Conservation (phyloP, 2,329 filamentous ascomycete species). For the Calycina marina region DNA sequence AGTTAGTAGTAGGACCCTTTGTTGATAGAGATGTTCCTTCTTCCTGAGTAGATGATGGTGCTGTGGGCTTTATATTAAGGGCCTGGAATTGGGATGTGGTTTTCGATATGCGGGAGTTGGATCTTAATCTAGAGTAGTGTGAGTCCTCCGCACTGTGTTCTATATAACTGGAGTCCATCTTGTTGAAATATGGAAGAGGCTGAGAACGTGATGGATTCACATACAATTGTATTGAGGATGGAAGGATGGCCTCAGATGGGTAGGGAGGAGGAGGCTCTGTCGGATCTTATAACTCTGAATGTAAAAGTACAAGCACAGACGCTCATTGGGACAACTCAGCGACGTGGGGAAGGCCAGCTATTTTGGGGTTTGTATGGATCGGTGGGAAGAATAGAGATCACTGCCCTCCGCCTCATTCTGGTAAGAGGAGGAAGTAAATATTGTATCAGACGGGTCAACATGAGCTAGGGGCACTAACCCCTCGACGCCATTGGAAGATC, state of each 20-base stretch:
- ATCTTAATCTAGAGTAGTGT: slow-evolving; percentile 21
- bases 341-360: slow-evolving; percentile 15
- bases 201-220: slow-evolving; percentile 20
- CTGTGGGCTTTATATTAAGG: slow-evolving; percentile 15
- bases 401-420: slow-evolving; percentile 17
- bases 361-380: slow-evolving; percentile 18
- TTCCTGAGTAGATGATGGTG: slow-evolving; percentile 9
- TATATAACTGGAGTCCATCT: slow-evolving; percentile 22
- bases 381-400: slow-evolving; percentile 15
- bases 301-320: not conserved
- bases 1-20: slow-evolving; percentile 9
- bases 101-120: slow-evolving; percentile 20
- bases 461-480: not conserved
- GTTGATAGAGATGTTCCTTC: slow-evolving; percentile 9
- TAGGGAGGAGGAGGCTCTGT: slow-evolving; percentile 4
- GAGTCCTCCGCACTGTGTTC: slow-evolving; percentile 19
- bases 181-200: slow-evolving; percentile 9
- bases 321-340: slow-evolving; percentile 1
- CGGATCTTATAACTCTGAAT: slow-evolving; percentile 12
- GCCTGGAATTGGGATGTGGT: slow-evolving; percentile 19
- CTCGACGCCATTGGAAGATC: slow-evolving; percentile 8
- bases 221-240: slow-evolving; percentile 12
- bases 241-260: slow-evolving; percentile 17
- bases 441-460: slow-evolving; percentile 7
- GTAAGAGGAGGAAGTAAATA: slow-evolving; percentile 16